Evolutionary conservation across 225 moss, liverwort and hornwort genomes (phyloP).

Genomic region (Sphagnum contortum): DNA sequence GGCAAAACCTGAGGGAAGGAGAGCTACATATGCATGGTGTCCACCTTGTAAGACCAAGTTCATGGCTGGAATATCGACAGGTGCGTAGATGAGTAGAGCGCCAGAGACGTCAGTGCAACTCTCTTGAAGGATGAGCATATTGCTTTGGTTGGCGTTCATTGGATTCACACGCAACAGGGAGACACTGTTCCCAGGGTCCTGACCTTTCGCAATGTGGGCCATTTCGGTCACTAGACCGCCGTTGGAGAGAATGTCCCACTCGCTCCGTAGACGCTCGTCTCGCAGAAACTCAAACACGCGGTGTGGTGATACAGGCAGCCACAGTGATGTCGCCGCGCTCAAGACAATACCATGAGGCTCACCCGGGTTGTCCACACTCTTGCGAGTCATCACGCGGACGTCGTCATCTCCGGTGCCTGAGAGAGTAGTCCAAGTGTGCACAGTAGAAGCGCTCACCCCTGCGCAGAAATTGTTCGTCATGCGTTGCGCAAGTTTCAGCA

Average conservation of each 20-base stretch:
- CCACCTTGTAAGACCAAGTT: conserved; percentile 35
- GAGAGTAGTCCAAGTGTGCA: conserved; percentile 33
- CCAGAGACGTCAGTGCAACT: conserved; percentile 38
- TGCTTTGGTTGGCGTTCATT: conserved; percentile 22
- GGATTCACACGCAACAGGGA: conserved; percentile 35
- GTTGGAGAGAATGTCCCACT: conserved; percentile 54
- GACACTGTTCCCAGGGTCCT: conserved; percentile 43
- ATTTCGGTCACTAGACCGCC: conserved; percentile 39
- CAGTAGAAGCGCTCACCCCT: conserved; percentile 31
- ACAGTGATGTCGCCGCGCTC: conserved; percentile 35
- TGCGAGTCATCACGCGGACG: conserved; percentile 42
- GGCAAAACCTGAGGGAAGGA: conserved; percentile 41
- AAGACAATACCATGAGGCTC: conserved; percentile 44
- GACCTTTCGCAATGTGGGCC: conserved; percentile 45
- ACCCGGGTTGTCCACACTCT: conserved; percentile 47
- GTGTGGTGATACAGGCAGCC: conserved; percentile 32
- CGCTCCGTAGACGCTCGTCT: conserved; percentile 34
- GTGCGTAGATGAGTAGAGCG: conserved; percentile 39
- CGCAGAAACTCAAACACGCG: conserved; percentile 43
- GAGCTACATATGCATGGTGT: conserved; percentile 32
- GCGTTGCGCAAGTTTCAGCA: conserved; percentile 37
- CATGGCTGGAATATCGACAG: conserved; percentile 53
- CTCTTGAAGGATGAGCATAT: conserved; percentile 45
- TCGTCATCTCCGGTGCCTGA: conserved; percentile 31
- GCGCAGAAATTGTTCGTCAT: conserved; percentile 56